Evolutionary conservation across 768 basidiomycete genomes (phyloP), one percentile per base, ranked within the genome.

Genomic region (Naganishia onofrii): DNA sequence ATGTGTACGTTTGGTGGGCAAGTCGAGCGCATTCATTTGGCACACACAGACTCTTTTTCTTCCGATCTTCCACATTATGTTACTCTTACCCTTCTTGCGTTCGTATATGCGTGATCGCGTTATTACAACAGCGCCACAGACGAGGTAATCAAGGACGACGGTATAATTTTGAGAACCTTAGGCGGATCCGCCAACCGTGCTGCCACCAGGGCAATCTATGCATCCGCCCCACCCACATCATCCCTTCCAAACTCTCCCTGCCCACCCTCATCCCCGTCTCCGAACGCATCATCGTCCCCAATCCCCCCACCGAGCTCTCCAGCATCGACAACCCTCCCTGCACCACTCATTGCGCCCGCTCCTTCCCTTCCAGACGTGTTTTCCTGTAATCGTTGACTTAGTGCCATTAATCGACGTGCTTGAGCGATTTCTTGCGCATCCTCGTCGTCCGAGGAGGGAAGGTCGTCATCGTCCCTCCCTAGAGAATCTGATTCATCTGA

Each of bases 371-470:
- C 75, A 60, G 76, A 68, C 64, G 75, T 77, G 51, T 71, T 76
- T 28, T 72, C 67, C 17, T 78, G 76, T 51, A 81, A 60, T 34
- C 80, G 56, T 65, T 78, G 73, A 53, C 76, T 73, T 36, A 81
- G 74, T 26, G 71, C 73, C 72, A 75, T 64, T 46, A 79, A 74
- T 21, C 75, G 71, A 28, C 71, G 51, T 4, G 71, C 67, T 29
- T 81, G 78, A 21, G 78, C 75, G 15, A 76, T 70, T 67, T 78
- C 76, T 53, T 78, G 78, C 7, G 73, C 48, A 42, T 74, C 74
- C n/a, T 74, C 74, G 23, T 70, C 72, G 21, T 53, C 56, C 19
- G 31, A 42, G 28, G 57, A 54, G 51, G 53, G 72, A 51, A 68
- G 26, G 34, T 46, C 54, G 10, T 71, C n/a, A n/a, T n/a, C 66